Evolutionary conservation across 306 rosid species (phyloP).

Genomic region (cucumber (Cucumis sativus)): DNA sequence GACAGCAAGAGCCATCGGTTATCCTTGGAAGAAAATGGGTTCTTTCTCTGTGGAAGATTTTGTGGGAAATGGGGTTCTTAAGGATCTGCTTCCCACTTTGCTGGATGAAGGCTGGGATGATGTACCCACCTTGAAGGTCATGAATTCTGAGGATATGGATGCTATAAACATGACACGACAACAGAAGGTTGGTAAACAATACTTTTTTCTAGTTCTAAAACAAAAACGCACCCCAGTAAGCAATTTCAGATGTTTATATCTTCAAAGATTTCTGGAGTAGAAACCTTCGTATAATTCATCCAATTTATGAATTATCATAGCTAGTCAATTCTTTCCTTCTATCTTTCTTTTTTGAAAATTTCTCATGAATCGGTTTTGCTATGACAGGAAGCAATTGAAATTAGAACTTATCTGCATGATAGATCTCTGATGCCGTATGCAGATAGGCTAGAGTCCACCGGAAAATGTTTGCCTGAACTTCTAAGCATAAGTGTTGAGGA

Average conservation of each 20-base stretch:
- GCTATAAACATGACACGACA: constrained; percentile 56
- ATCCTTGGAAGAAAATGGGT: constrained; percentile 30
- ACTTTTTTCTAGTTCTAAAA: neutral
- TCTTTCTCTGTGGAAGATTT: constrained; percentile 76
- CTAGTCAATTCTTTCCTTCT: too few relatives aligned
- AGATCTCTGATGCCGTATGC: constrained; percentile 73
- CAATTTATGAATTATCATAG: neutral
- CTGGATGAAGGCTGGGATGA: constrained; percentile 94
- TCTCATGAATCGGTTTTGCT: neutral
- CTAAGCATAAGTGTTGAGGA: constrained; percentile 28
- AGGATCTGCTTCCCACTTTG: constrained; percentile 47
- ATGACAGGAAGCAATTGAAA: constrained; percentile 59
- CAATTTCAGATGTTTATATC: neutral
- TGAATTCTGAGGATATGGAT: constrained; percentile 68
- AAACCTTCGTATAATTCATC: neutral
- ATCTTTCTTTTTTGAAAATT: neutral
- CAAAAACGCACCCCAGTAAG: neutral
- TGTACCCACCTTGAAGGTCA: constrained; percentile 74
- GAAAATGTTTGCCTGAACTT: constrained; percentile 39
- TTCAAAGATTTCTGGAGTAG: neutral
- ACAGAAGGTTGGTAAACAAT: constrained; percentile 43
- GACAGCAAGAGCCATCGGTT: neutral
- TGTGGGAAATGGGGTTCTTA: constrained; percentile 63
- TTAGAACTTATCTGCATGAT: constrained; percentile 77
- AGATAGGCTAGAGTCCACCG: constrained; percentile 45